Base-by-base conservation (phyloP, 805 yeast genomes). In the Metschnikowia noctiluminum region DNA sequence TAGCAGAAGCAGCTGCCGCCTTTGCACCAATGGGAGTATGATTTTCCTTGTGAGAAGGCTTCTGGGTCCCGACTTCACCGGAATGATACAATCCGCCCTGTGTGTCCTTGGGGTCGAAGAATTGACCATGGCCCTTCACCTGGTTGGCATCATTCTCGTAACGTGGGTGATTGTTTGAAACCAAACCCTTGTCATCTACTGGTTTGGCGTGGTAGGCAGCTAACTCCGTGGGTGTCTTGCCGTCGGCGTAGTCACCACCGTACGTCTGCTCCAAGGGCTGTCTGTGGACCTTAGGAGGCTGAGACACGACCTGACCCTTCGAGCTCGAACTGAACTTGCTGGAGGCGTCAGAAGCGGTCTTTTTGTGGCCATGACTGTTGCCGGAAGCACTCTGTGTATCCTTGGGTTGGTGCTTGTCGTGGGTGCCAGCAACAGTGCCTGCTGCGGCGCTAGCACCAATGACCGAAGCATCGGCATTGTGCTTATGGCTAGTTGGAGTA, bases 61-160 rank as follows among this genome's bases (percentile, higher is more conserved):
- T 14, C 14, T 40, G 7, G 13, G 34, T 27, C 14, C 35, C 38
- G 13, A 36, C 43, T 34, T 40, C 45, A 34, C 43, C 46, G 27
- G 40, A 38, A 38, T 52, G 36, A 47, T 62, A 63, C 41, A 57
- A 49, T 16, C 71, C 69, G 27, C 70, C 70, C 51, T 68, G 72
- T 32, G 73, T 67, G 52, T 68, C 73, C 50, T 53, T 59, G 11
- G 74, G 73, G 42, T 68, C 65, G 49, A 58, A 69, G 49, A 61
- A 69, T 42, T 55, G 53, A 11, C 74, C 74, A 10, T 57, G 52
- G 30, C 73, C 74, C 34, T 59, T 47, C 9, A 48, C 55, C 13
- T 56, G 55, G 34, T 48, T 52, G 28, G 73, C 70, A 38, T 63
- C 68, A 48, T 67, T 60, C 28, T 59, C 62, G 53, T 68, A 69